phyloP scores from a whole-genome alignment of 2,329 filamentous ascomycete species.

The Penicillium sp. region DNA sequence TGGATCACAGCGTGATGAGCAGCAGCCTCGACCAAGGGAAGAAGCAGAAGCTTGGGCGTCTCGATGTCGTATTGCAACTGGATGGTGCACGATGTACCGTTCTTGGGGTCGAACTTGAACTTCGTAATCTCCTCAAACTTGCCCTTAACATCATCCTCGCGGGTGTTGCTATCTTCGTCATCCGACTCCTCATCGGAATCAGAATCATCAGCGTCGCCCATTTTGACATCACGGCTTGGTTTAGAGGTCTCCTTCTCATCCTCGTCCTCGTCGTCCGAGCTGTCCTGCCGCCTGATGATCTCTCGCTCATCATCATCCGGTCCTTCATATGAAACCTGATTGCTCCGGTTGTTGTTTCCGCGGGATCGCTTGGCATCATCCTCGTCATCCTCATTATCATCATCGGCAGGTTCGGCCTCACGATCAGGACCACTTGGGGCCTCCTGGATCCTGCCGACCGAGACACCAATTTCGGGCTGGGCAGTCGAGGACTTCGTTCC shows the following conservation, averaged over 20 bases:
- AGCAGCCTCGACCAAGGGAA: constrained; percentile 82
- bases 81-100: constrained; percentile 75
- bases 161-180: constrained; percentile 49
- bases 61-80: constrained; percentile 78
- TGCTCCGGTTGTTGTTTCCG: constrained; percentile 67
- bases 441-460: constrained; percentile 58
- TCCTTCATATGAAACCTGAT: constrained; percentile 85
- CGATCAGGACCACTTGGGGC: constrained; percentile 48
- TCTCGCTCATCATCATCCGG: constrained; percentile 92
- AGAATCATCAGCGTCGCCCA: constrained; percentile 27
- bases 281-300: constrained; percentile 65
- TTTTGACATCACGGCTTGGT: constrained; percentile 36
- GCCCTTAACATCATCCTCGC: constrained; percentile 65
- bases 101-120: constrained; percentile 77
- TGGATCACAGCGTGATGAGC: constrained; percentile 80
- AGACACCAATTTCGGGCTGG: constrained; percentile 72
- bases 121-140: constrained; percentile 67
- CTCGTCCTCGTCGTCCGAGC: constrained; percentile 54
- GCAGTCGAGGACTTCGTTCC: constrained; percentile 63
- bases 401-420: constrained; percentile 63
- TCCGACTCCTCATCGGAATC: constrained; percentile 45
- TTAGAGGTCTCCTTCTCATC: constrained; percentile 45
- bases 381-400: constrained; percentile 74
- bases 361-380: constrained; percentile 68
- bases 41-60: constrained; percentile 88